phyloP scores from a whole-genome alignment of 768 basidiomycete species.

The Naganishia randhawae region DNA sequence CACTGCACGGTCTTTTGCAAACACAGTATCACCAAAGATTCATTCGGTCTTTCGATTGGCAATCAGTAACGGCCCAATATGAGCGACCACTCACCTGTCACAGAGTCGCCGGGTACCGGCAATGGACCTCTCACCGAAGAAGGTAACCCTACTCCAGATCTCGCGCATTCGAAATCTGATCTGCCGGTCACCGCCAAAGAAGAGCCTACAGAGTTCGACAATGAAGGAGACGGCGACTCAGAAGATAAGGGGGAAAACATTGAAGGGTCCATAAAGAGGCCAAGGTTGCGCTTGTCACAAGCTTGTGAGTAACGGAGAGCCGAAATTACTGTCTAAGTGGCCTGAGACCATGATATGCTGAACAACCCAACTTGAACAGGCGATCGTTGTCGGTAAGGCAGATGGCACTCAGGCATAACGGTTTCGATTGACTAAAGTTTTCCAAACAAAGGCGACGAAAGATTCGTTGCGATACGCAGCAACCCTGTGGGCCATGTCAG shows the following conservation, averaged over 20 bases:
- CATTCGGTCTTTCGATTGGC: background rate
- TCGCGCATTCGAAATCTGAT: background rate
- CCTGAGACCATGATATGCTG: background rate
- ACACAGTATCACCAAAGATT: background rate
- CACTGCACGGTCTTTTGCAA: background rate
- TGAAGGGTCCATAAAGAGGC: constrained; percentile 27
- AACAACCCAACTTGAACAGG: background rate
- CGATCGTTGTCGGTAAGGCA: constrained; percentile 30
- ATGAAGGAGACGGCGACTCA: constrained; percentile 8
- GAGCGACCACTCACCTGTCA: background rate
- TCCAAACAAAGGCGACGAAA: background rate
- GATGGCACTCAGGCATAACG: background rate
- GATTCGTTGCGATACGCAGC: constrained; percentile 47
- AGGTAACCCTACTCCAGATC: background rate
- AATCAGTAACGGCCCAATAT: background rate
- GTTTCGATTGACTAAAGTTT: background rate
- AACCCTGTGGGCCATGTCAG: constrained; percentile 48
- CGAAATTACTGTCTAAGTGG: background rate
- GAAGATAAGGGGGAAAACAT: constrained; percentile 20
- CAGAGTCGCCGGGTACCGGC: background rate
- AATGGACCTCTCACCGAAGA: background rate
- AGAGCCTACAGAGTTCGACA: constrained; percentile 1
- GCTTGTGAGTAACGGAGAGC: constrained; percentile 23
- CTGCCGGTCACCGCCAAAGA: background rate
- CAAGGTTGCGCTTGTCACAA: constrained; percentile 30